phyloP scores from a whole-genome alignment of 208 protist genomes.

The Wallacemonas sp. region DNA sequence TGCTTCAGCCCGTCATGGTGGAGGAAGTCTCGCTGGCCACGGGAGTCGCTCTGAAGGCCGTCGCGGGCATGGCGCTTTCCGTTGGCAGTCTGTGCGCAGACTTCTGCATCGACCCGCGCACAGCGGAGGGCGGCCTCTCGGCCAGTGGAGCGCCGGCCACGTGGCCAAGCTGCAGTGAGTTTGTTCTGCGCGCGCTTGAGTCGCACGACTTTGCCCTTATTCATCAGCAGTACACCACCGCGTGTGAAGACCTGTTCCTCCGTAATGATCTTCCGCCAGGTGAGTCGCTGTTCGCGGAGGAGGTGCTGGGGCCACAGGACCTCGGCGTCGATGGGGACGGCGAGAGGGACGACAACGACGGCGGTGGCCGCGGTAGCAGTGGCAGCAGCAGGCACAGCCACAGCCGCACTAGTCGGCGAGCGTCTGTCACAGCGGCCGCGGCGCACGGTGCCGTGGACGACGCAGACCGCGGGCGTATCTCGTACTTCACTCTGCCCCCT shows the following conservation, averaged over 20 bases:
- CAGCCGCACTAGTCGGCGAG: too few species aligned
- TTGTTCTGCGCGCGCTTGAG: not conserved
- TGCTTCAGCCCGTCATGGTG: conserved; percentile 2
- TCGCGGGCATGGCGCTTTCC: not conserved
- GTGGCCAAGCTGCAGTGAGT: conserved; percentile 11
- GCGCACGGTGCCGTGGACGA: too few species aligned
- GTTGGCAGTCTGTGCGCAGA: conserved; percentile 2
- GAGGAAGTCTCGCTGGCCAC: conserved; percentile 8
- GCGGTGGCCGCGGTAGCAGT: too few species aligned
- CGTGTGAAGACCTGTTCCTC: not conserved
- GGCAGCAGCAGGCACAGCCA: not conserved
- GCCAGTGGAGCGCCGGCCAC: not conserved
- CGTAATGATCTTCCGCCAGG: not conserved
- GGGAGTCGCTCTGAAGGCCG: not conserved
- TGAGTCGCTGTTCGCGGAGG: not conserved
- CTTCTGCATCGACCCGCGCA: not conserved
- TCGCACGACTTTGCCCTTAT: conserved; percentile 7
- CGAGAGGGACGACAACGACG: not conserved
- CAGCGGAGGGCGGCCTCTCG: not conserved
- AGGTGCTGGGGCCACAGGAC: conserved; percentile 1
- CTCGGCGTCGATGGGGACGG: not conserved
- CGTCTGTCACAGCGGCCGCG: too few species aligned
- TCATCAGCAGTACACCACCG: conserved; percentile 1
- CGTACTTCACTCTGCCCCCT: conserved; percentile 1
- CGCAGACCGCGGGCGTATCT: too few species aligned